Base-by-base conservation (phyloP, 345 rosid genomes). In the Dovyalis caffra region DNA sequence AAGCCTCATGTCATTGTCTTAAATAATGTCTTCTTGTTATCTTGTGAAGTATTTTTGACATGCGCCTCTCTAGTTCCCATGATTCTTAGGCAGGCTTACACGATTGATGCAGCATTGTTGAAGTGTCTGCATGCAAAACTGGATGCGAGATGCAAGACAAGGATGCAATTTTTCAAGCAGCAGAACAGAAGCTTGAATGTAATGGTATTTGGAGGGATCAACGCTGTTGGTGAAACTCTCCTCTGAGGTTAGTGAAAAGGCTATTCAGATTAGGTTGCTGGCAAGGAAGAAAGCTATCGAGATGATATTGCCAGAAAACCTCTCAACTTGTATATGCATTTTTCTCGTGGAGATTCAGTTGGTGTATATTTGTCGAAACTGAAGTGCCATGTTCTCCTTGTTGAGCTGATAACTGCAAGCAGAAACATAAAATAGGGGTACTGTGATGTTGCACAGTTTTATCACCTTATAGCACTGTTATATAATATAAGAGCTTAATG, bases 171-270 rank as follows among this genome's bases (percentile, higher is more conserved):
- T 66, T 49, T 28, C 60, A 21, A 62, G 73, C 43, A 60, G 56
- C 3, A 0, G 12, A 38, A 45, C 29, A 57, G 40, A 51, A 51
- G 57, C 57, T 23, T 21, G 4, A 0, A 21, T 51, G 57, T n/a
- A 8, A 61, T 25, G 15, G 37, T 45, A 31, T 47, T 35, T 4
- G 21, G 38, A 47, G 53, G 69, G 53, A 14, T 58, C 31, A 65
- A 47, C 61, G 74, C 67, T 8, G 38, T 56, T 68, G 70, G 65
- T 35, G 34, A 43, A 71, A 68, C 58, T 76, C 61, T 74, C 57
- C n/a, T 77, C 61, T 10, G 61, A 80, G 69, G 74, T 70, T 61
- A 75, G 70, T 73, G 7, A 73, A 63, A 77, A 67, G 79, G 71
- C 47, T 65, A 61, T 81, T 72, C 49, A 66, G 40, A 69, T 56